Evolutionary conservation across 331 rosid species (phyloP), one percentile per base, ranked within the genome.

Genomic region (Pyrus hybrid): DNA sequence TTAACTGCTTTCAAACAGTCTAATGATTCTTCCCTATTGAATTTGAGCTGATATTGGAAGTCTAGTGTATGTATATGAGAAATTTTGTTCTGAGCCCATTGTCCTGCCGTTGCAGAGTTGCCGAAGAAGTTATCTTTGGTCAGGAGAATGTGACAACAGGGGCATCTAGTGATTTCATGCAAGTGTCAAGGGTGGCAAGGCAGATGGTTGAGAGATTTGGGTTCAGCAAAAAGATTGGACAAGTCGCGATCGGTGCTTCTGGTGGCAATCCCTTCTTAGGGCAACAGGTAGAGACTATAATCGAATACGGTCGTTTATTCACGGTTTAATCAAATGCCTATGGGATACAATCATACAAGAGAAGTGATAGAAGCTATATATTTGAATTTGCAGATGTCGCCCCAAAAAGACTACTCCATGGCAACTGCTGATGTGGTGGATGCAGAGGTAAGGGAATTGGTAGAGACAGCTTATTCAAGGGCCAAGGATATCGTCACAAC

Each of bases 181-280:
- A 92, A 89, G 99, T 95, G 63, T 95, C 99, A 10, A 77, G 99
- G 21, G 99, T 95, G 76, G 99, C 99, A 2, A 89, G 99, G 77
- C 99, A 95, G 77, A 95, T 95, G 97, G 97, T 95, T 2, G 99
- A 95, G 87, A 91, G 97, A 82, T 92, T 92, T 73, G 99, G 99
- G 49, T 95, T 95, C 90, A 95, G 97, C 91, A 95, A 92, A 75
- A 95, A 85, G 86, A 92, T 95, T 23, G 99, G 97, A 56, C 99
- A 95, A 81, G 79, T 92, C 32, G 99, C 99, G 30, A 87, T 92
- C 8, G 97, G 99, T 3, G 91, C 90, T 16, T 79, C 93, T 33
- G 99, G 99, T 3, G 99, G 99, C 80, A 90, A 95, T 74, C 99
- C 99, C 67, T 95, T 95, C 89, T 80, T 95, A 82, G 99, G 99